Base-by-base conservation (phyloP, 495 filamentous ascomycete genomes). In the Aspergillus sparsus region DNA sequence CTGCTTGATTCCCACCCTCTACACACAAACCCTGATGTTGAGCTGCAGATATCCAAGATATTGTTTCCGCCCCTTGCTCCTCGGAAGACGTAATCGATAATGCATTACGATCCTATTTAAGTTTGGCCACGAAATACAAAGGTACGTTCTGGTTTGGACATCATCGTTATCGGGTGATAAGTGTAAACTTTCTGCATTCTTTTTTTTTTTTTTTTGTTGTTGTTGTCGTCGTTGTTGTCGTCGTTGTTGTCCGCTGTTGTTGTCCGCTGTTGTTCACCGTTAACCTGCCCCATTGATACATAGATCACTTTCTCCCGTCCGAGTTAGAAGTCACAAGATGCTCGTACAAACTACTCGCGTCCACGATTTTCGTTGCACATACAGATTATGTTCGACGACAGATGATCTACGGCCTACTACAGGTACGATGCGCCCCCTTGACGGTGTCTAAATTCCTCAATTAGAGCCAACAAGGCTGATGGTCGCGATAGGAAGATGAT, bases 321-420 rank as follows among this genome's bases (percentile, higher is more conserved):
- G 91, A 96, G 66, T 86, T 93, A 69, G 92, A 95, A 59, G 80
- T 97, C 61, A 87, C 89, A 13, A 87, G 79, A 58, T 98, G 92
- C 76, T 89, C 89, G 60, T 91, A 91, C 71, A 86, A 83, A 64
- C 85, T 98, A 27, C 80, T 93, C 33, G 79, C 89, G 33, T 92
- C 92, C 65, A 74, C 64, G 32, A 77, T 98, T 57, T 98, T 96
- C 69, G 68, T 73, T 46, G 72, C 77, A 8, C 86, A 98, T 68
- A 80, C 83, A 55, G 88, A 92, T 50, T 97, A 98, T 77, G 89
- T 98, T 56, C 90, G 95, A 62, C 87, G 85, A 55, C 94, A 97
- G 79, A 90, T 98, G 66, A 85, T 97, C 56, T 94, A 96, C 76
- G 88, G 90, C 66, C 77, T 98, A 44, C 74, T 97, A 62, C 92